Evolutionary conservation across 768 basidiomycete genomes (phyloP).

Genomic region (Megacollybia marginata): DNA sequence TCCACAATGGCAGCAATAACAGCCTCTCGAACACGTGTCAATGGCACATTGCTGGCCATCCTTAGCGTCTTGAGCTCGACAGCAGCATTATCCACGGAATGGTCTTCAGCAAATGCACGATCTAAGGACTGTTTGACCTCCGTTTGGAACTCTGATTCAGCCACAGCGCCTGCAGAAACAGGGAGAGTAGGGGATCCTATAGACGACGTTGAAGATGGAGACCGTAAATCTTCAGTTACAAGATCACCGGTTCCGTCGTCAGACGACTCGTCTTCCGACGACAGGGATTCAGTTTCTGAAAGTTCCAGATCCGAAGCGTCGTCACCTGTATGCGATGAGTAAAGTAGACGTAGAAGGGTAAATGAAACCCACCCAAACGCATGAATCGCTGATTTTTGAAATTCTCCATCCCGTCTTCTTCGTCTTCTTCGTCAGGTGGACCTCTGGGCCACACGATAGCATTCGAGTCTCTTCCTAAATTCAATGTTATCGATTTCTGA

Average conservation of each 20-base stretch:
- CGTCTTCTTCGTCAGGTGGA: constrained; percentile 56
- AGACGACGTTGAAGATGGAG: constrained; percentile 43
- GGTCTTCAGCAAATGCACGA: constrained; percentile 86
- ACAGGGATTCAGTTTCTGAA: constrained; percentile 52
- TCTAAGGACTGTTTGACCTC: constrained; percentile 84
- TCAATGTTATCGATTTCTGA: constrained; percentile 36
- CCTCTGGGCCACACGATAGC: constrained; percentile 77
- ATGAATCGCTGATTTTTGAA: constrained; percentile 64
- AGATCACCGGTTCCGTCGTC: too few relatives aligned
- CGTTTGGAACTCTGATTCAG: constrained; percentile 61
- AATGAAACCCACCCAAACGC: constrained; percentile 51
- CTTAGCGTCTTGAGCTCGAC: constrained; percentile 95
- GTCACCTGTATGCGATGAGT: constrained; percentile 38
- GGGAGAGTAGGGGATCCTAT: constrained; percentile 33
- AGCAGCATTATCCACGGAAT: constrained; percentile 87
- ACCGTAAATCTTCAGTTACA: constrained; percentile 17
- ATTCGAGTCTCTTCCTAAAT: constrained; percentile 64
- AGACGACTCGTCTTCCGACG: constrained; percentile 31
- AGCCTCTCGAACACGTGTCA: constrained; percentile 78
- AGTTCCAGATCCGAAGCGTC: constrained; percentile 52
- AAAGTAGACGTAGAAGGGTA: neutral
- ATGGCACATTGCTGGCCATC: constrained; percentile 91
- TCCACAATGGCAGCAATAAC: constrained; percentile 83
- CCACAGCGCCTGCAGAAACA: constrained; percentile 31
- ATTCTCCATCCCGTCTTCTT: constrained; percentile 53